Conservation (phyloP, 371 early-diverging fungal genomes). For the Chytridium lagenaria region DNA sequence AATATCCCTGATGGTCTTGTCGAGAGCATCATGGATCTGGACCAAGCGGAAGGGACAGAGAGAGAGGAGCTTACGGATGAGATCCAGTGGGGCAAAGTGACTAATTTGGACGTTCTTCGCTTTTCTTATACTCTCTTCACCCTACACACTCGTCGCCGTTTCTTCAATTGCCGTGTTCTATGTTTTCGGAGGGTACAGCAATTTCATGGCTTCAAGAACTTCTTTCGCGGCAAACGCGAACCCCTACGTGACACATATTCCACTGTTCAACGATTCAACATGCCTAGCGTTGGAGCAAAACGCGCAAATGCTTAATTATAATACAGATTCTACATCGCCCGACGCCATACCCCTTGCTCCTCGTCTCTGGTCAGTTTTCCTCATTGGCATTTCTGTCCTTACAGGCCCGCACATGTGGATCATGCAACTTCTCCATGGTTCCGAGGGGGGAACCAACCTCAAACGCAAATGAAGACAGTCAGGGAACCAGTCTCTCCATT, state of each 20-base stretch:
- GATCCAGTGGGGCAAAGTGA: no score
- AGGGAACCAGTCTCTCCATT: not conserved
- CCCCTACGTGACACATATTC: not conserved
- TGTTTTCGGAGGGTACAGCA: not conserved
- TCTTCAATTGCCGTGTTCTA: constrained; percentile 23
- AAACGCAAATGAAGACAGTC: not conserved
- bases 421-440: constrained; percentile 27
- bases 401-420: constrained; percentile 46
- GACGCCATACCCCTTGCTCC: not conserved
- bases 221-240: not conserved
- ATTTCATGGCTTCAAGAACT: not conserved
- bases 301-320: not conserved
- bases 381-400: constrained; percentile 32
- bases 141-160: constrained; percentile 28
- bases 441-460: not conserved
- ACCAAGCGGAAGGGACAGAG: no score
- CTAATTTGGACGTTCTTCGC: constrained; percentile 7
- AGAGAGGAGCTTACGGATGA: no score
- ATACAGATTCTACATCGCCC: not conserved
- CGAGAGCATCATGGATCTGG: no score
- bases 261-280: not conserved
- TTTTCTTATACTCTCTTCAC: constrained; percentile 20
- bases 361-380: constrained; percentile 30
- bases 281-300: not conserved
- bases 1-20: no score